These are phyloP conservation scores for Austroboletus novae-zelandiae DNA, from an alignment of 1,284 basidiomycete genomes.

Conservation along the genomic window DNA sequence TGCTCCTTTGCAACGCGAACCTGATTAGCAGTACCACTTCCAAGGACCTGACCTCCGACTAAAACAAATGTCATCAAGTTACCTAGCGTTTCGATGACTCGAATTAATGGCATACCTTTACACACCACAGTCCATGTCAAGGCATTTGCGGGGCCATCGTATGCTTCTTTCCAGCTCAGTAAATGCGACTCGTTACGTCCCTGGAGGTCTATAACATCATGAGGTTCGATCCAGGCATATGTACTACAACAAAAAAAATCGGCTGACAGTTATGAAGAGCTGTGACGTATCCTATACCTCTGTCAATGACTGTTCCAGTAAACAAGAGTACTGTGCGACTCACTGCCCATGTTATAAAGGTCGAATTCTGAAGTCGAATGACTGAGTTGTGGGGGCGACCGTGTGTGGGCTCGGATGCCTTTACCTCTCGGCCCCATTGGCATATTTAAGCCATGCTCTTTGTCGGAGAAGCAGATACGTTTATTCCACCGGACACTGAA, in stretches of 20 bases:
- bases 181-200: constrained; percentile 23
- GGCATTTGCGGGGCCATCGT: constrained; percentile 40
- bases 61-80: background rate
- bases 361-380: background rate
- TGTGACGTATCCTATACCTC: constrained; percentile 40
- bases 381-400: background rate
- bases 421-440: background rate
- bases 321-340: constrained; percentile 3
- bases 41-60: constrained; percentile 51
- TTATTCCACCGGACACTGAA: background rate
- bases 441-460: constrained; percentile 25
- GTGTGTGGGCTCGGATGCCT: constrained; percentile 1
- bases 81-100: background rate
- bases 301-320: constrained; percentile 9
- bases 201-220: constrained; percentile 40
- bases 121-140: constrained; percentile 51
- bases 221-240: background rate
- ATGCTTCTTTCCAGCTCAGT: constrained; percentile 42
- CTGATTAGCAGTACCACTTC: constrained; percentile 39
- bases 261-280: constrained; percentile 52
- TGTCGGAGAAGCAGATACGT: constrained; percentile 6
- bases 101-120: constrained; percentile 43
- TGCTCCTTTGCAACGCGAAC: constrained; percentile 46
- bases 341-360: constrained; percentile 20
- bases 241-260: constrained; percentile 2